Base-by-base conservation (phyloP, 1,284 basidiomycete species). In the Porogramme epimiltina region DNA sequence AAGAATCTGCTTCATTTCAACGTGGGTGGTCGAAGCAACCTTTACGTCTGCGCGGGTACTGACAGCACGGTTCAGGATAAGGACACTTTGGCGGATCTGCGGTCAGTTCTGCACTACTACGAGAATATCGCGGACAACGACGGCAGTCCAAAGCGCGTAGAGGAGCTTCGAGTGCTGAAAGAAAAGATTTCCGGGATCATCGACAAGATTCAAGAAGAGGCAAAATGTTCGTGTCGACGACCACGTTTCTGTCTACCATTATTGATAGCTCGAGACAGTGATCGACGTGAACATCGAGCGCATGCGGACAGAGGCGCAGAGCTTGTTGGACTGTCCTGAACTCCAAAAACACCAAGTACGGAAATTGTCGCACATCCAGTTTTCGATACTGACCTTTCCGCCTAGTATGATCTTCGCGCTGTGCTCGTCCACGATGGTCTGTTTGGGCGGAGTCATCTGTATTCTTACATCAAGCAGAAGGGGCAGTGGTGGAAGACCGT, bases 401-500 rank as follows among this genome's bases (percentile, higher is more conserved):
- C 36, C 28, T 16, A 91, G 89, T 91, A 91, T 61, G 87, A 91
- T 56, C 77, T 92, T 22, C 84, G 87, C 4, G 83, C 78, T 10
- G 88, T 91, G 2, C 73, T 91, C 18, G 74, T 89, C 37, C 85
- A 91, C 60, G 87, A 87, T 13, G 89, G 89, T 11, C 68, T 89
- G 15, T 83, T 81, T 38, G 89, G 89, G 5, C 75, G 87, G 34
- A 85, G 79, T 49, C 85, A 89, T 59, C 70, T 89, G 2, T 89
- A 90, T 64, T 87, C 85, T 4, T 91, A 91, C 60, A 80, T 89
- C 13, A 79, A 84, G 52, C 80, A 86, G 51, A 70, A 71, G 51
- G 80, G 75, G 11, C 71, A 66, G 15, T 91, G 89, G 89, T 91
- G 88, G 87, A 91, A 89, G 68, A 85, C 81, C 1, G 74, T 85